Percentiles rank a stretch among this genome's conserved stretches.
Conservation (phyloP, 2,329 filamentous ascomycete genomes). For the Hansfordia pulvinata region DNA sequence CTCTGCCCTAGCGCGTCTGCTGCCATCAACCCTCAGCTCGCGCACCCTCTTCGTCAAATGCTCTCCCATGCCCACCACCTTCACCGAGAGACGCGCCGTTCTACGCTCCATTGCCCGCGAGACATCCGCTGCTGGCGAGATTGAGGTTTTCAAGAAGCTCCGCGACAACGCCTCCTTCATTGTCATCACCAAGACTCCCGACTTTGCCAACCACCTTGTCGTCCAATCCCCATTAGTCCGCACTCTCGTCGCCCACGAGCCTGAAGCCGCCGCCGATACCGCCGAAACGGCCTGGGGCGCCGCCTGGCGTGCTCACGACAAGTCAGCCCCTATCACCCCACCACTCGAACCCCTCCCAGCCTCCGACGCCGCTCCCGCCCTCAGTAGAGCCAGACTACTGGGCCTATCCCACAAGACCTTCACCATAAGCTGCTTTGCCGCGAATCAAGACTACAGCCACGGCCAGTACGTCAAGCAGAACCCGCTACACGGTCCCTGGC, state of each 20-base stretch:
- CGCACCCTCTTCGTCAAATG: slow-evolving; percentile 33
- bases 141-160: slow-evolving; percentile 39
- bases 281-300: slow-evolving; percentile 12
- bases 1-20: slow-evolving; percentile 14
- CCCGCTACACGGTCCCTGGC: slow-evolving; percentile 16
- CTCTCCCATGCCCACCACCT: slow-evolving; percentile 32
- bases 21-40: slow-evolving; percentile 12
- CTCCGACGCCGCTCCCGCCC: slow-evolving; percentile 5
- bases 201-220: slow-evolving; percentile 25
- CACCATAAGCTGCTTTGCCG: slow-evolving; percentile 15
- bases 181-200: slow-evolving; percentile 27
- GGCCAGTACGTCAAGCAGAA: slow-evolving; percentile 9
- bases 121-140: slow-evolving; percentile 12
- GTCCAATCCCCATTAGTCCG: slow-evolving; percentile 32
- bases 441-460: slow-evolving; percentile 13
- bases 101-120: slow-evolving; percentile 35
- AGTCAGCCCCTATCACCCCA: slow-evolving; percentile 9
- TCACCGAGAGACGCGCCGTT: slow-evolving; percentile 41
- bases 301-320: slow-evolving; percentile 10
- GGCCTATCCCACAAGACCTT: slow-evolving; percentile 13
- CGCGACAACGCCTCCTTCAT: slow-evolving; percentile 36
- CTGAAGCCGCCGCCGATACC: slow-evolving; percentile 1
- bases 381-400: slow-evolving; percentile 8
- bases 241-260: slow-evolving; percentile 17
- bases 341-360: slow-evolving; percentile 12